These are phyloP conservation scores for Fraxinus americana DNA, from an alignment of 257 asterid species.

Conservation along the genomic window DNA sequence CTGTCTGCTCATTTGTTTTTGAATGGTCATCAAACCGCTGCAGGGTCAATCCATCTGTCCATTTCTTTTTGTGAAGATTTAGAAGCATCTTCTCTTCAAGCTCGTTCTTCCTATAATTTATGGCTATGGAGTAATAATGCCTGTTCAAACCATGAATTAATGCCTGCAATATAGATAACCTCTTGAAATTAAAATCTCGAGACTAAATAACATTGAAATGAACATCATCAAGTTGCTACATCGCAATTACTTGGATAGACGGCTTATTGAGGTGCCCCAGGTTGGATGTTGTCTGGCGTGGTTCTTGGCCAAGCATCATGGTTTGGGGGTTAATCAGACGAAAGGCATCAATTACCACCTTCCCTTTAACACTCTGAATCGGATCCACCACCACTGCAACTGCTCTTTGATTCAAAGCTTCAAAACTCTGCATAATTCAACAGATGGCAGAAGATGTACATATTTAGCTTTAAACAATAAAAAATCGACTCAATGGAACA, in stretches of 20 bases:
- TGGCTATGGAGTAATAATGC: constrained; percentile 95
- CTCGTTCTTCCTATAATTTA: constrained; percentile 91
- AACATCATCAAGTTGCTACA: too few relatives aligned
- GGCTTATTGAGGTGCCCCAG: constrained; percentile 2
- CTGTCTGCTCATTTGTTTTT: constrained; percentile 93
- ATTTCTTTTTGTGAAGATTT: constrained; percentile 92
- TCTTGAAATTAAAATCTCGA: not conserved
- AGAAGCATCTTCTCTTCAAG: constrained; percentile 98
- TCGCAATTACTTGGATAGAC: constrained; percentile 14
- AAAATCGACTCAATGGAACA: too few relatives aligned
- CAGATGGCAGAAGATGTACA: too few relatives aligned
- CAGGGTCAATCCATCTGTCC: constrained; percentile 93
- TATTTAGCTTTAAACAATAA: too few relatives aligned
- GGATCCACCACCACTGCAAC: constrained; percentile 99
- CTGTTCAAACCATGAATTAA: constrained; percentile 92
- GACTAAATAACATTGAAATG: too few relatives aligned
- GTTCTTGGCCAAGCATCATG: not conserved
- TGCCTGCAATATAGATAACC: constrained; percentile 60
- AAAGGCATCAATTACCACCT: constrained; percentile 96
- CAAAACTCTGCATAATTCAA: constrained; percentile 72
- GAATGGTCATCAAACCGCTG: constrained; percentile 88
- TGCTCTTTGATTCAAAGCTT: constrained; percentile 95
- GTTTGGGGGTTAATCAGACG: constrained; percentile 84
- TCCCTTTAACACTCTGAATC: constrained; percentile 96
- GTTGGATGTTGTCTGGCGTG: not conserved